Percentiles rank a stretch among this genome's conserved stretches.
Evolutionary conservation across 1,284 basidiomycete genomes (phyloP).

Genomic region (Phaffia rhodozyma): DNA sequence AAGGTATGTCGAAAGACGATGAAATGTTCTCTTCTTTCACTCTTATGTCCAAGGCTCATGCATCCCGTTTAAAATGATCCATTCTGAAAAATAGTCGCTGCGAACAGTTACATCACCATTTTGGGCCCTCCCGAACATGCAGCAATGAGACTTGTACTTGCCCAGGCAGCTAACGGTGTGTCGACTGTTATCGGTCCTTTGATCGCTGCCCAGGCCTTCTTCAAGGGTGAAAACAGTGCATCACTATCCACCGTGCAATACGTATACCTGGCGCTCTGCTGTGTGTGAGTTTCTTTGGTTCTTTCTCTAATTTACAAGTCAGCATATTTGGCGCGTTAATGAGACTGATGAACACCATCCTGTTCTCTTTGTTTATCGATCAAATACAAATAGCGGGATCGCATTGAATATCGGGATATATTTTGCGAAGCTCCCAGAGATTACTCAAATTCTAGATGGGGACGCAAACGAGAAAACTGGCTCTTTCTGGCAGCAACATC

Average conservation of each 20-base stretch:
- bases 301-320: too few relatives aligned
- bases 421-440: slow-evolving; percentile 28
- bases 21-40: neutral
- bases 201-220: slow-evolving; percentile 27
- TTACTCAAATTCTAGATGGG: slow-evolving; percentile 22
- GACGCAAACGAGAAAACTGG: too few relatives aligned
- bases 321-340: too few relatives aligned
- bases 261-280: slow-evolving; percentile 27
- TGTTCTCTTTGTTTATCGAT: too few relatives aligned
- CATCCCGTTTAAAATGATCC: too few relatives aligned
- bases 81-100: slow-evolving; percentile 20
- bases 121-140: slow-evolving; percentile 26
- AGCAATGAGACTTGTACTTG: slow-evolving; percentile 22
- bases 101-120: slow-evolving; percentile 27
- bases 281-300: too few relatives aligned
- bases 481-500: too few relatives aligned
- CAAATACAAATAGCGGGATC: too few relatives aligned
- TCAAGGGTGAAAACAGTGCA: slow-evolving; percentile 6
- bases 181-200: slow-evolving; percentile 28
- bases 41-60: neutral
- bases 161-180: slow-evolving; percentile 21
- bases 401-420: slow-evolving; percentile 23
- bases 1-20: slow-evolving; percentile 20
- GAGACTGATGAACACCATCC: too few relatives aligned
- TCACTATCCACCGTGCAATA: slow-evolving; percentile 26